phyloP scores from a whole-genome alignment of 164 flowering plant species.

The Cinnamomum micranthum region DNA sequence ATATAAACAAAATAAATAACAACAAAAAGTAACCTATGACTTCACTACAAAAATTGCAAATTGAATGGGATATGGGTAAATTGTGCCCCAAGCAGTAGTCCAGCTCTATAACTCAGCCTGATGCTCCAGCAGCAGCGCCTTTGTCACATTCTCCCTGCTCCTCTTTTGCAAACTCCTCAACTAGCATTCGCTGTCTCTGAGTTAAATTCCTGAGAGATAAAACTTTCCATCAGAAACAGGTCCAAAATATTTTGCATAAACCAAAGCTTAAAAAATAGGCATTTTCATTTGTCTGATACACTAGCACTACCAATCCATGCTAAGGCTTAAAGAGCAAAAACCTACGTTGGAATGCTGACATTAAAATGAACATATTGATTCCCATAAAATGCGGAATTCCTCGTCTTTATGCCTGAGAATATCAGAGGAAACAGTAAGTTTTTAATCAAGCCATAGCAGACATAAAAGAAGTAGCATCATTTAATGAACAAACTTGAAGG shows the following conservation, averaged over 20 bases:
- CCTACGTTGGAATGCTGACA: slow-evolving; percentile 90
- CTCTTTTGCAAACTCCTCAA: slow-evolving; percentile 90
- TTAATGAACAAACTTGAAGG: not conserved
- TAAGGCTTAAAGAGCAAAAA: slow-evolving; percentile 3
- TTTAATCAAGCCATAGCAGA: not conserved
- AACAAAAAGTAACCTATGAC: not conserved
- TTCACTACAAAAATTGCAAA: slow-evolving; percentile 9
- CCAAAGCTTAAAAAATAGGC: not conserved
- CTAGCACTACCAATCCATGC: not conserved
- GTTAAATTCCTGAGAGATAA: slow-evolving; percentile 59
- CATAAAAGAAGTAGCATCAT: not conserved
- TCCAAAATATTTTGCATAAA: not conserved
- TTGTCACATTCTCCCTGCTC: slow-evolving; percentile 68
- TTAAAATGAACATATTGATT: slow-evolving; percentile 92
- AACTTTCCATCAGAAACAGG: not conserved
- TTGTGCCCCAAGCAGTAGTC: not conserved
- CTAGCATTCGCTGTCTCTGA: slow-evolving; percentile 63
- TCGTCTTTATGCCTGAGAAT: slow-evolving; percentile 63
- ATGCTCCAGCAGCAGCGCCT: slow-evolving; percentile 52
- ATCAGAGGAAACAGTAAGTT: not conserved
- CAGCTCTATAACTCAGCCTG: slow-evolving; percentile 26
- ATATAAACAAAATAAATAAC: not conserved
- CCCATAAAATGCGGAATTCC: slow-evolving; percentile 56
- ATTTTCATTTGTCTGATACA: not conserved
- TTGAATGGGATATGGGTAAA: not conserved